Evolutionary conservation across 208 protist species (phyloP).

Genomic region (Trypanosoma rangeli): DNA sequence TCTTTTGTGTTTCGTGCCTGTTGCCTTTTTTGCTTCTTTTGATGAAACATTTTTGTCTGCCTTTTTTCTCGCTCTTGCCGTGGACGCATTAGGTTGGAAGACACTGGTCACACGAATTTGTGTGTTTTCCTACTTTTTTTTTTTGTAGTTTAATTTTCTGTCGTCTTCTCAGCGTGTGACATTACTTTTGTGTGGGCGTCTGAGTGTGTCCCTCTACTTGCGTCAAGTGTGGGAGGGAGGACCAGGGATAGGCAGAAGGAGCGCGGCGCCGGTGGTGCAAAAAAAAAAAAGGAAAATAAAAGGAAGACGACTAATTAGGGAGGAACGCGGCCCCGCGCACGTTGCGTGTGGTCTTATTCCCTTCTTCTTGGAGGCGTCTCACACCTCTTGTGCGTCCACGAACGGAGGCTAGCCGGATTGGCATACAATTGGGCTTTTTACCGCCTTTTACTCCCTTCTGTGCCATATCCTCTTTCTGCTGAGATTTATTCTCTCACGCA

Average conservation of each 20-base stretch:
- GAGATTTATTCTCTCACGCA: too few relatives aligned
- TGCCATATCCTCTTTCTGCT: too few relatives aligned
- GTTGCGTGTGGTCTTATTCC: conserved; percentile 4
- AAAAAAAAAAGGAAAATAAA: not conserved
- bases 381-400: too few relatives aligned
- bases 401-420: too few relatives aligned
- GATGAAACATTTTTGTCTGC: not conserved
- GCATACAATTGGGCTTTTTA: too few relatives aligned
- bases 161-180: not conserved
- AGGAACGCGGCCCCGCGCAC: too few relatives aligned
- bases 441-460: too few relatives aligned
- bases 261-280: too few relatives aligned
- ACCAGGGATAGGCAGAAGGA: not conserved
- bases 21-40: not conserved
- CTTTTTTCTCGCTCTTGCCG: not conserved
- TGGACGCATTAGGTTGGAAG: not conserved
- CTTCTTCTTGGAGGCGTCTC: conserved; percentile 10
- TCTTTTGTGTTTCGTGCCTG: not conserved
- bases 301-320: not conserved
- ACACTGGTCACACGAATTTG: not conserved
- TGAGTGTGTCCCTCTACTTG: not conserved
- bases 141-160: not conserved
- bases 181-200: not conserved
- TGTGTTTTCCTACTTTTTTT: not conserved
- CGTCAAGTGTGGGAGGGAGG: not conserved